Evolutionary conservation across 805 yeast genomes (phyloP).

Genomic region (Pichia californica): DNA sequence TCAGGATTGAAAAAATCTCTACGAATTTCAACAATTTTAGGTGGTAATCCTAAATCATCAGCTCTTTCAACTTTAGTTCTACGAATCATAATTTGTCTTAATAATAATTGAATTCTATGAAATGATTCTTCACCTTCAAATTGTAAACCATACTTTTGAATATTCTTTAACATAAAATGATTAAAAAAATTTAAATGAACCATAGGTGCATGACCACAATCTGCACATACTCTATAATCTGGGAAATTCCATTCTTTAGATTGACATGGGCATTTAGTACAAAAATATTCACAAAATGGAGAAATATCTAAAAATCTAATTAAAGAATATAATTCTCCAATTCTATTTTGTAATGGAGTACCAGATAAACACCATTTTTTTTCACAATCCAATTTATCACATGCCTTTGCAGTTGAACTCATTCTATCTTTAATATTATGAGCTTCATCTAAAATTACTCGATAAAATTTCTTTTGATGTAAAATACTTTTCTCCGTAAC

Average conservation of each 20-base stretch:
- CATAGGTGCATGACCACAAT: constrained; percentile 91
- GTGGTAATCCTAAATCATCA: constrained; percentile 96
- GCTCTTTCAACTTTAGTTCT: constrained; percentile 96
- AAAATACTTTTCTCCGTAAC: constrained; percentile 71
- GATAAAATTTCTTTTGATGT: constrained; percentile 68
- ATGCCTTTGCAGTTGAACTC: constrained; percentile 90
- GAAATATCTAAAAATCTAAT: constrained; percentile 75
- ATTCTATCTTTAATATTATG: constrained; percentile 95
- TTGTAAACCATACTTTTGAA: constrained; percentile 75
- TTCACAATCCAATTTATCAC: constrained; percentile 60
- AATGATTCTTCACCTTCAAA: constrained; percentile 80
- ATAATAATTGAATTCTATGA: constrained; percentile 62
- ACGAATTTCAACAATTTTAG: constrained; percentile 85
- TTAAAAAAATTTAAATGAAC: constrained; percentile 92
- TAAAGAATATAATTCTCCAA: constrained; percentile 93
- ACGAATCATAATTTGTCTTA: constrained; percentile 81
- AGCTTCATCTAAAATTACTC: constrained; percentile 93
- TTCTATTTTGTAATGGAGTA: constrained; percentile 92
- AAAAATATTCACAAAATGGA: constrained; percentile 85
- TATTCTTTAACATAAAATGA: constrained; percentile 91
- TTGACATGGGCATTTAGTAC: constrained; percentile 87
- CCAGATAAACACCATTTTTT: constrained; percentile 93
- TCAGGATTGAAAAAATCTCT: constrained; percentile 87
- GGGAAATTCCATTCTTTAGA: constrained; percentile 81
- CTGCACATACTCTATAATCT: constrained; percentile 76